Percentiles rank a stretch among this genome's conserved stretches.
phyloP scores from a whole-genome alignment of 2,329 filamentous ascomycete genomes.

The Fusarium sp. region DNA sequence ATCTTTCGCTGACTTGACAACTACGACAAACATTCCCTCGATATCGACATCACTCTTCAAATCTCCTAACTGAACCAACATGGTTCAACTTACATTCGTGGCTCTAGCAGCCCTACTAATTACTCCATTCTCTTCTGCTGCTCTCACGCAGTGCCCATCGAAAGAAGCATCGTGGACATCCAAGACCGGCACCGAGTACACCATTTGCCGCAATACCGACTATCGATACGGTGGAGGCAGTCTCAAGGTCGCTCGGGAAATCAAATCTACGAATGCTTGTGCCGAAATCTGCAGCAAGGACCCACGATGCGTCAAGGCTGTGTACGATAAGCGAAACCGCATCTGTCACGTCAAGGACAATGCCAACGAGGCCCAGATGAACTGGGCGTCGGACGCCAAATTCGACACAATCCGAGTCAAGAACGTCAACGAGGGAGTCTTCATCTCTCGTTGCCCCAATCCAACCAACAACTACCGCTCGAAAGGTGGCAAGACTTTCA shows the following conservation, averaged over 20 bases:
- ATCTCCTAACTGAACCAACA: neutral
- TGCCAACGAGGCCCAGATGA: slow-evolving; percentile 4
- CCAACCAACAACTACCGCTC: slow-evolving; percentile 15
- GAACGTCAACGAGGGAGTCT: slow-evolving; percentile 16
- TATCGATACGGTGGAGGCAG: slow-evolving; percentile 19
- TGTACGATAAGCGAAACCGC: slow-evolving; percentile 25
- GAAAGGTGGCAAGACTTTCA: slow-evolving; percentile 2
- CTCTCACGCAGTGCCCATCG: slow-evolving; percentile 19
- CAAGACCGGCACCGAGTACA: slow-evolving; percentile 1
- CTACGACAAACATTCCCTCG: neutral
- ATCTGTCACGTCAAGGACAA: slow-evolving; percentile 32
- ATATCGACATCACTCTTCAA: neutral
- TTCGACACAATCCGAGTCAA: slow-evolving; percentile 21
- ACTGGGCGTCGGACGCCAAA: slow-evolving; percentile 13
- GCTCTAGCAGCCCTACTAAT: slow-evolving; percentile 27
- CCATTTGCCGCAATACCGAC: slow-evolving; percentile 26
- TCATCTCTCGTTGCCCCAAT: slow-evolving; percentile 19
- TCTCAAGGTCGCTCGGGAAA: slow-evolving; percentile 10
- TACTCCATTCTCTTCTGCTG: slow-evolving; percentile 16
- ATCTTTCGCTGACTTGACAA: neutral
- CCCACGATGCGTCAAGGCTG: slow-evolving; percentile 25
- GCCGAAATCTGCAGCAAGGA: slow-evolving; percentile 32
- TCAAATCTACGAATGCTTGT: slow-evolving; percentile 17
- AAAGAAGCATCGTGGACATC: slow-evolving; percentile 22
- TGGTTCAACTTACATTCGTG: slow-evolving; percentile 18